phyloP scores from a whole-genome alignment of 2,329 filamentous ascomycete genomes.

The Aurifilum marmelostoma region DNA sequence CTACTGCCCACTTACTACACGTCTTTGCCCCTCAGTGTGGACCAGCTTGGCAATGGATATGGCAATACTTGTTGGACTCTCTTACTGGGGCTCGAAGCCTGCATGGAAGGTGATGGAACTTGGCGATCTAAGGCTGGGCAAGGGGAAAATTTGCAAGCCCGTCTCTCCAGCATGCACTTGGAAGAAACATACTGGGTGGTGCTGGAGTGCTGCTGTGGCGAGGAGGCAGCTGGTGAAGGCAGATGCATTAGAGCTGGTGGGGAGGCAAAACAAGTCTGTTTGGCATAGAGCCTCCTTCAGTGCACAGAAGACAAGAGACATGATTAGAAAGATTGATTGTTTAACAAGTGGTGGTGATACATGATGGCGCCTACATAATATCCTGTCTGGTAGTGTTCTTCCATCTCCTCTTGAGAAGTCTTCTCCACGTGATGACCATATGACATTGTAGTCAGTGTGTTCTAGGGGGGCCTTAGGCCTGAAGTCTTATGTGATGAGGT shows the following conservation, averaged over 20 bases:
- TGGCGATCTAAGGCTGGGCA: slow-evolving; percentile 1
- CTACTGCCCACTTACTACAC: not conserved
- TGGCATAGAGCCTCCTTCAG: slow-evolving; percentile 30
- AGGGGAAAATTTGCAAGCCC: slow-evolving; percentile 3
- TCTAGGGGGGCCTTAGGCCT: not conserved
- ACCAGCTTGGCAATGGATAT: slow-evolving; percentile 19
- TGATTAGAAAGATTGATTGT: slow-evolving; percentile 27
- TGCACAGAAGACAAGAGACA: slow-evolving; percentile 30
- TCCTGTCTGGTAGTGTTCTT: not conserved
- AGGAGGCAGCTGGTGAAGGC: slow-evolving; percentile 16
- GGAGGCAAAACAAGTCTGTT: slow-evolving; percentile 27
- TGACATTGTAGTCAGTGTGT: not conserved
- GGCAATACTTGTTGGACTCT: slow-evolving; percentile 15
- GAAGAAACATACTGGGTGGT: slow-evolving; percentile 8
- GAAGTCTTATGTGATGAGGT: not conserved
- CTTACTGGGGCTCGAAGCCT: not conserved
- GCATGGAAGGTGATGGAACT: not conserved
- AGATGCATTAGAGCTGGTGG: slow-evolving; percentile 29
- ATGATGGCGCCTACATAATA: not conserved
- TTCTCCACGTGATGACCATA: not conserved
- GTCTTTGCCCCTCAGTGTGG: not conserved
- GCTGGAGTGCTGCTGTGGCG: slow-evolving; percentile 4
- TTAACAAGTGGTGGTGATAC: not conserved
- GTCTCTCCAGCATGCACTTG: not conserved
- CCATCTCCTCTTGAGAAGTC: not conserved